Conservation (phyloP, 257 asterid genomes). For the Solanum verrucosum region DNA sequence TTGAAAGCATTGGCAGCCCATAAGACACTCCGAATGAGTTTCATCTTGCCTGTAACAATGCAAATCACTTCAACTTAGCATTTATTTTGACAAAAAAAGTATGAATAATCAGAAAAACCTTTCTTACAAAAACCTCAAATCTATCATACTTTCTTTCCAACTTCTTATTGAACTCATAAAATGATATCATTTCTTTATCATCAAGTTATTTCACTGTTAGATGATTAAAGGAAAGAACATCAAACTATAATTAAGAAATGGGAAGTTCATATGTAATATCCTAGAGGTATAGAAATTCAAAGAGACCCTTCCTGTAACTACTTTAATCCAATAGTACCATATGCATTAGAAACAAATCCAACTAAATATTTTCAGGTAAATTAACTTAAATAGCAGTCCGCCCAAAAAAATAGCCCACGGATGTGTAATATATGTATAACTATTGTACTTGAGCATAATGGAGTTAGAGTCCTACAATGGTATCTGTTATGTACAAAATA, state of each 20-base stretch:
- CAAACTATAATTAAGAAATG: neutral
- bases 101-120: neutral
- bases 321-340: neutral
- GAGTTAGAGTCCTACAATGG: neutral
- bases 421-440: neutral
- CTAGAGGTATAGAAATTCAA: neutral
- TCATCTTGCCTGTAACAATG: neutral
- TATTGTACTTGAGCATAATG: neutral
- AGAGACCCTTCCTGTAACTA: neutral
- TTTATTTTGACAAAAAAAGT: neutral
- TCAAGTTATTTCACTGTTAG: neutral
- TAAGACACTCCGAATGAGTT: neutral
- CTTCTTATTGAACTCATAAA: neutral
- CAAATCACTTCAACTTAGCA: neutral
- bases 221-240: neutral
- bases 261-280: neutral
- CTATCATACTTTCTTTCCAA: neutral
- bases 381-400: neutral
- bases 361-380: neutral
- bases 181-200: neutral
- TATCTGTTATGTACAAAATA: neutral
- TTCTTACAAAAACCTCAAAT: neutral
- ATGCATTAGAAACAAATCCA: neutral
- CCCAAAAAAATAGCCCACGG: neutral
- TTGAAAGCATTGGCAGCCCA: neutral